These are phyloP conservation scores for Mortierella sp. DNA, from an alignment of 371 early-diverging fungal genomes.

Conservation along the genomic window DNA sequence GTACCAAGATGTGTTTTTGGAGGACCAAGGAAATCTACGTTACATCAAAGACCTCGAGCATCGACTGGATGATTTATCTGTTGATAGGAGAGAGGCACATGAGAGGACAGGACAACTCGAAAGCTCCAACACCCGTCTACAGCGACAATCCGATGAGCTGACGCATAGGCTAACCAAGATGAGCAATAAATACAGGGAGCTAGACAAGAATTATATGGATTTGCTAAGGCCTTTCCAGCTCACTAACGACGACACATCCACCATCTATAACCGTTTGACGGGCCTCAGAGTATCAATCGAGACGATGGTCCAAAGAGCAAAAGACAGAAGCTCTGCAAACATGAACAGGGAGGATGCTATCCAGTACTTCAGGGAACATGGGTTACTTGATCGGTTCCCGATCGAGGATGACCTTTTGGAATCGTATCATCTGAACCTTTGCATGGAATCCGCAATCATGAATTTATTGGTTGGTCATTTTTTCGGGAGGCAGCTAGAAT, in stretches of 20 bases:
- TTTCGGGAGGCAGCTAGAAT: conserved; percentile 14
- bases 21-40: too few relatives aligned
- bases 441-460: conserved; percentile 27
- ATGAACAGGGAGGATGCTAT: conserved; percentile 21
- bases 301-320: conserved; percentile 22
- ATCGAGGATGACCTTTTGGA: conserved; percentile 7
- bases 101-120: conserved; percentile 13
- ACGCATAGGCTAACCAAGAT: conserved; percentile 8
- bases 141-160: background rate
- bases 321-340: conserved; percentile 12
- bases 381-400: conserved; percentile 9
- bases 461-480: background rate
- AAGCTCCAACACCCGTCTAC: conserved; percentile 9
- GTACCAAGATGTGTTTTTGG: too few relatives aligned
- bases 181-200: conserved; percentile 11
- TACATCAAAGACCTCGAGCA: too few relatives aligned
- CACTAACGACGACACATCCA: conserved; percentile 24
- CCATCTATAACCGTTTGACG: conserved; percentile 14
- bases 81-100: conserved; percentile 20
- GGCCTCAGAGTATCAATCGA: conserved; percentile 15
- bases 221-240: conserved; percentile 19
- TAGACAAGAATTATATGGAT: conserved; percentile 31
- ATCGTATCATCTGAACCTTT: conserved; percentile 19
- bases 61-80: conserved; percentile 1
- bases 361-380: conserved; percentile 6